Evolutionary conservation across 495 filamentous ascomycete species (phyloP).

Genomic region (Platismatia glauca): DNA sequence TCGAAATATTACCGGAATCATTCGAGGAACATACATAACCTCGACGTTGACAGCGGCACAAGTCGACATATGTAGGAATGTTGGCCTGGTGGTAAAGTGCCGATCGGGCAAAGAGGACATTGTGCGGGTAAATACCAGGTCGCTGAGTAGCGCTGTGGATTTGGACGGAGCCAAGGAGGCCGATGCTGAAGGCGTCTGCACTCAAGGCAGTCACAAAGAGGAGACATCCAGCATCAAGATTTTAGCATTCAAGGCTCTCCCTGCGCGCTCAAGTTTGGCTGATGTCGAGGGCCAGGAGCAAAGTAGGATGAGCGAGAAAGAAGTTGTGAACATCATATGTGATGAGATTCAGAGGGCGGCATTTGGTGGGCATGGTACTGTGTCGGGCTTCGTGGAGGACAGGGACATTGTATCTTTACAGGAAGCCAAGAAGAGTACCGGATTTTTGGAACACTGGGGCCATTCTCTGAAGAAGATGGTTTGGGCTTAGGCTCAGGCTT

Average conservation of each 20-base stretch:
- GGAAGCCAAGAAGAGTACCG: conserved; percentile 82
- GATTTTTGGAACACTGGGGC: conserved; percentile 62
- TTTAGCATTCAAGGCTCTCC: conserved; percentile 53
- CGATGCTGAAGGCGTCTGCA: conserved; percentile 35
- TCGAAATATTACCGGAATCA: conserved; percentile 57
- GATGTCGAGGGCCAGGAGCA: conserved; percentile 27
- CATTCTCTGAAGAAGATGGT: conserved; percentile 15
- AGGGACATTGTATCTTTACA: conserved; percentile 70
- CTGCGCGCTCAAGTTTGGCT: conserved; percentile 41
- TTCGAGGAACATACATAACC: conserved; percentile 80
- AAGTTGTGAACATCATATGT: conserved; percentile 63
- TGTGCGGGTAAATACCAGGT: conserved; percentile 73
- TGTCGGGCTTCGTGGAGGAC: conserved; percentile 45
- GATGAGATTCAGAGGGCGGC: conserved; percentile 44
- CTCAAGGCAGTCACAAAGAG: conserved; percentile 29
- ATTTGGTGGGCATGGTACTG: conserved; percentile 27
- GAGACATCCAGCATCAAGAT: conserved; percentile 29
- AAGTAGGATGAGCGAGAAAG: conserved; percentile 50
- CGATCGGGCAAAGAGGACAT: conserved; percentile 55
- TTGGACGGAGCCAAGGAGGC: conserved; percentile 25
- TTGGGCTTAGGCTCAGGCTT: conserved; percentile 5
- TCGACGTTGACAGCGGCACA: conserved; percentile 68
- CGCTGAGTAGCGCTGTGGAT: conserved; percentile 51
- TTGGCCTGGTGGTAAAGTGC: conserved; percentile 75
- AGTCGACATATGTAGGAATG: conserved; percentile 65